Conservation (phyloP, 192 early-diverging fungal genomes). For the Glomus cerebriforme region DNA sequence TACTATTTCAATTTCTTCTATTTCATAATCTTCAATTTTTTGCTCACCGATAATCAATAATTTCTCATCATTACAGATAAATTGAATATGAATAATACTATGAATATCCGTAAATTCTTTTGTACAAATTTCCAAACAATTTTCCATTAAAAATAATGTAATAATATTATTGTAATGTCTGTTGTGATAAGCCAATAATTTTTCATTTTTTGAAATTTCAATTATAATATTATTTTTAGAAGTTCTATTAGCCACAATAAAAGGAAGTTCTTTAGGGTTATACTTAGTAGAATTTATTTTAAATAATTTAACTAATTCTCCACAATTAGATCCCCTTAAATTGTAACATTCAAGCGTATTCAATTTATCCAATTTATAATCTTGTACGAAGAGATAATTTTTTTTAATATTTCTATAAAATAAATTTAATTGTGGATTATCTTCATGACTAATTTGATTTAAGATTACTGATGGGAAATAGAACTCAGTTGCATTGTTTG, state of each 20-base stretch:
- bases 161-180: background rate
- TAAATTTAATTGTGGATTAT: too few relatives aligned
- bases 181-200: background rate
- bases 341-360: too few relatives aligned
- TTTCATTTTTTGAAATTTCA: constrained; percentile 3
- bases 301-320: background rate
- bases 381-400: too few relatives aligned
- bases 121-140: background rate
- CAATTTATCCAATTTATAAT: too few relatives aligned
- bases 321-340: too few relatives aligned
- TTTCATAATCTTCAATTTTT: background rate
- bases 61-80: constrained; percentile 18
- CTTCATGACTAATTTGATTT: too few relatives aligned
- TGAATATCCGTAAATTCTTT: background rate
- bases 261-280: background rate
- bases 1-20: too few relatives aligned
- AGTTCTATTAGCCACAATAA: background rate
- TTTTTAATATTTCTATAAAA: too few relatives aligned
- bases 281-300: background rate
- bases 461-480: too few relatives aligned
- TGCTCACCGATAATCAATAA: background rate
- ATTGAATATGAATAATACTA: background rate
- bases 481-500: too few relatives aligned
- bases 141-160: constrained; percentile 13
- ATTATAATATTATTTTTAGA: background rate